A percentile compares a stretch with the other conserved stretches of the same genome.
phyloP scores from a whole-genome alignment of 2,329 filamentous ascomycete genomes.

The Pseudogymnoascus verrucosus region DNA sequence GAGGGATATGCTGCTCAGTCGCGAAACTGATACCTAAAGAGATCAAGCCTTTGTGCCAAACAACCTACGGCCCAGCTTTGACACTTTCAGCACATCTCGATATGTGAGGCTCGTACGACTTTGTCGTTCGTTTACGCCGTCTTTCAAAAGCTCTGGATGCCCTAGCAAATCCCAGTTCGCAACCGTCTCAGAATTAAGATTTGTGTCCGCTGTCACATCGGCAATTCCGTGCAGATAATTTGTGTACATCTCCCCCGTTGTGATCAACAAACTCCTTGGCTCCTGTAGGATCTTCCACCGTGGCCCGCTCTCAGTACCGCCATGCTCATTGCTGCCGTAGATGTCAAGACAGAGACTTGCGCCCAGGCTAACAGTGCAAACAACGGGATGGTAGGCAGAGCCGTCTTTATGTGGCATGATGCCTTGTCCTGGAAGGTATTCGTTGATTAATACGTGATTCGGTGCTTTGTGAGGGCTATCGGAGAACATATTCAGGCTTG shows the following conservation, averaged over 20 bases:
- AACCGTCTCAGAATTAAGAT: conserved; percentile 53
- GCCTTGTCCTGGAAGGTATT: conserved; percentile 80
- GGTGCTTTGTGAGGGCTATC: conserved; percentile 65
- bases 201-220: conserved; percentile 55
- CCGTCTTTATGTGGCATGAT: conserved; percentile 98
- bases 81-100: conserved; percentile 78
- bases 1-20: background rate
- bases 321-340: conserved; percentile 54
- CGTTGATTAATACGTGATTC: conserved; percentile 91
- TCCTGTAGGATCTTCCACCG: conserved; percentile 67
- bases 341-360: conserved; percentile 71
- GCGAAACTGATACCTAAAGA: background rate
- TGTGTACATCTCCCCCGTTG: conserved; percentile 59
- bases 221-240: conserved; percentile 69
- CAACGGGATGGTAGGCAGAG: conserved; percentile 74
- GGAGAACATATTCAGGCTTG: conserved; percentile 41
- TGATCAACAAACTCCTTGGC: conserved; percentile 70
- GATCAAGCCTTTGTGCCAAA: conserved; percentile 8
- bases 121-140: conserved; percentile 48
- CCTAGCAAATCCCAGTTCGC: conserved; percentile 65
- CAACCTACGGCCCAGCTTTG: conserved; percentile 58
- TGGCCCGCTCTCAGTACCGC: conserved; percentile 45
- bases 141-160: conserved; percentile 36
- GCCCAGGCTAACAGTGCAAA: conserved; percentile 84
- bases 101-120: conserved; percentile 69